Evolutionary conservation across 768 basidiomycete genomes (phyloP), one percentile per base, ranked within the genome.

Genomic region (Lepiota brunneoincarnata): DNA sequence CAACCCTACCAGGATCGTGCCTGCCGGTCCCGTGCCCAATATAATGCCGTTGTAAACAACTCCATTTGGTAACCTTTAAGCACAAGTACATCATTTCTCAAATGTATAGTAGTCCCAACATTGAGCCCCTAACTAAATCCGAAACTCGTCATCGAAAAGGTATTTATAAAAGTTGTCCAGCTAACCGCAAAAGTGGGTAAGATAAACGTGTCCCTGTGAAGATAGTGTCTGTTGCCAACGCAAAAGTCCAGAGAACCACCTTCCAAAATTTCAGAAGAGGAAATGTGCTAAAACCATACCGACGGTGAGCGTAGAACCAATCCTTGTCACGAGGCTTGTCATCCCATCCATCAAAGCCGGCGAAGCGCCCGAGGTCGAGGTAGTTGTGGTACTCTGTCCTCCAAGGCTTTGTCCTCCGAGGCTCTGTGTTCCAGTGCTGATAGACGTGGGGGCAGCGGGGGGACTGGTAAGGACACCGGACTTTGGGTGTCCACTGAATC

Each of bases 1-100:
- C 68, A 94, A 95, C 68, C 87, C 87, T 5, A 79, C 82, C 5
- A 80, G 87, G 41, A 71, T 95, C 60, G 84, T 96, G 3, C 85
- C 92, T 2, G 69, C 77, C 5, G 93, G 93, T 1, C 93, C 92
- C 0, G 67, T 80, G 49, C 87, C 86, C 1, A 63, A 83, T 61
- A 83, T 96, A 46, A 75, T 81, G 59, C 82, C 88, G 1, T 63
- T 89, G 63, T 84, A 60, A 52, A 43, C 20, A 20, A 31, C 18
- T 42, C 28, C 39, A 23, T 21, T 17, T 46, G 35, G 26, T 23
- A 18, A 24, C 18, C 39, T 28, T 9, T 7, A 18, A 55, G 21
- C 26, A 18, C 24, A 28, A 28, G 20, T 23, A n/a, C 17, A 21
- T 21, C 28, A n/a, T 34, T 34, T 17, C 31, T 15, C 20, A 40